phyloP scores from a whole-genome alignment of 257 asterid genomes.

The Primulina eburnea region DNA sequence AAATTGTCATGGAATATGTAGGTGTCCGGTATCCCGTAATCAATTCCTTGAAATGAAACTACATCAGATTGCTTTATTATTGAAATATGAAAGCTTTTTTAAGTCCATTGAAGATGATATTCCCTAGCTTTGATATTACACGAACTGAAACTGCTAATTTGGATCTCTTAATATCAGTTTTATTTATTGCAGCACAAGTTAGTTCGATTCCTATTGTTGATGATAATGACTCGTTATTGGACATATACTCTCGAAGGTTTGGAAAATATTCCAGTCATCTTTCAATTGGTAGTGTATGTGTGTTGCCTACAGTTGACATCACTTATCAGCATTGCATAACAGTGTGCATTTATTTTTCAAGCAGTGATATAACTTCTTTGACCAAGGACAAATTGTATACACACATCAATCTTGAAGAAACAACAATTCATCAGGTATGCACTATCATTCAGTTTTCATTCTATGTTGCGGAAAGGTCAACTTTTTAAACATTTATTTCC shows the following conservation, averaged over 20 bases:
- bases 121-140: not conserved
- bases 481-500: not conserved
- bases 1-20: not conserved
- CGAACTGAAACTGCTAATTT: not conserved
- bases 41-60: not conserved
- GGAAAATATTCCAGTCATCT: slow-evolving; percentile 17
- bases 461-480: slow-evolving; percentile 6
- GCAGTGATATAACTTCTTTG: slow-evolving; percentile 91
- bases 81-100: not conserved
- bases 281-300: not conserved
- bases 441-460: slow-evolving; percentile 16
- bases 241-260: slow-evolving; percentile 83
- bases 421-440: slow-evolving; percentile 71
- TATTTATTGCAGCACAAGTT: slow-evolving; percentile 66
- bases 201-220: slow-evolving; percentile 92
- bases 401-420: slow-evolving; percentile 79
- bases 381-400: slow-evolving; percentile 82
- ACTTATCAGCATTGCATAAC: not conserved
- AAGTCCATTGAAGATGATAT: not conserved
- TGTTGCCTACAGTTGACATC: not conserved
- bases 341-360: slow-evolving; percentile 14
- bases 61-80: not conserved
- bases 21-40: not conserved
- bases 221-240: slow-evolving; percentile 84
- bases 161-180: not conserved